Evolutionary conservation across 352 stramenopile genomes (phyloP), one percentile per base, ranked within the genome.

Genomic region (Phytophthora vignae): DNA sequence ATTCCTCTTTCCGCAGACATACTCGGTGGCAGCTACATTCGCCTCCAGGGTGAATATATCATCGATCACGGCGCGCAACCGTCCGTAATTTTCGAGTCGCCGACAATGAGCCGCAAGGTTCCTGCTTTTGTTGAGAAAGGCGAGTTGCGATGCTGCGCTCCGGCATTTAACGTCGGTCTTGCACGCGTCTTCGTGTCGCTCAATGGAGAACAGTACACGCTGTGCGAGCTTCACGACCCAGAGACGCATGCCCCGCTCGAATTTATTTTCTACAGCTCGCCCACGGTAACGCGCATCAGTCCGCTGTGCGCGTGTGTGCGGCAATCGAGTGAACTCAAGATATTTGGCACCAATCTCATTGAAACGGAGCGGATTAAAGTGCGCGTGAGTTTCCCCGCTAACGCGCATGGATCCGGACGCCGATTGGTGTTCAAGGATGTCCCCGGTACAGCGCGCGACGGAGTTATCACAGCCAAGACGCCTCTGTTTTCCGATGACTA

Each of bases 301-400:
- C 88, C 88, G 1, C 49, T 90, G 4, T 94, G 81, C 53, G 78
- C 83, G 7, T 84, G 75, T 53, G 79, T 92, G 15, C 75, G 73
- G 4, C 69, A 85, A 15, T 71, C 79, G 0, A 92, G 83, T 64
- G 63, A 82, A 11, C 67, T 95, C 8, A 66, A 55, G 7, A 89
- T 95, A 42, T 84, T 76, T 19, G 88, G 86, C 6, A 76, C 77
- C 1, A 90, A 92, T 38, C 60, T 95, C 15, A 92, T 95, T 50
- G 88, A 95, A 60, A 95, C 88, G 4, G 83, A 88, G 1, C 78
- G 75, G 2, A 91, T 95, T 56, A 91, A 91, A 69, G 81, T 94
- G 0, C 84, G 85, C 5, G 84, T 78, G 14, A 72, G 66, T 17
- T 78, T 78, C 42, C 49, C 71, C 71, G 49, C 62, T 15, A 77